Evolutionary conservation across 192 early-diverging fungal species (phyloP), one percentile per base, ranked within the genome.

Genomic region (Podila epigama): DNA sequence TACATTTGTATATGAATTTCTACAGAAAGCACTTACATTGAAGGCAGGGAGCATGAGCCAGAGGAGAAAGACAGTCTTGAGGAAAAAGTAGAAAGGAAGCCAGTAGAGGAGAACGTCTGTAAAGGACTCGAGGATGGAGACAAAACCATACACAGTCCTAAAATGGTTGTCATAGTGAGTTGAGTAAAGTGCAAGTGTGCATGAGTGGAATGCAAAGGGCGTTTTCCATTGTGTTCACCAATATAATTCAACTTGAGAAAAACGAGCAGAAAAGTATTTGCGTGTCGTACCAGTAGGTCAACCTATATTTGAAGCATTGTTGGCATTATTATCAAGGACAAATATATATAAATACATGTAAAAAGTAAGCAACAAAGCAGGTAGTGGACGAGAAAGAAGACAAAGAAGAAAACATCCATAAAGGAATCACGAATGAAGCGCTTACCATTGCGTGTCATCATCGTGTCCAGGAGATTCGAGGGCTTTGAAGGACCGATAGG

Each of bases 51-150:
- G 65, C 79, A 91, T 82, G 36, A 97, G 84, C 90, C 93, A 98
- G 57, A 96, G 71, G 66, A 97, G 81, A 53, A 97, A 84, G 6
- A 88, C 63, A 6, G 94, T 89, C 85, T 99, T 99, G 84, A 97
- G 85, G 50, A 90, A 79, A 67, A 93, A 97, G 85, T 96, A 99
- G 83, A 99, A 95, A 20, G 95, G 94, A 58, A 96, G 69, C 95
- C 96, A 99, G 87, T 94, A 94, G 5, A 96, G 79, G 10, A 99
- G 41, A 40, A 91, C 44, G 62, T 96, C 93, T 9, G 89, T 85
- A 60, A 98, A 97, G 79, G 93, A 95, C 86, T 98, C 95, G 39
- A 91, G 25, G 22, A 92, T 84, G 60, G 93, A 92, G 52, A 95
- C 80, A 75, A 96, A 89, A 12, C 93, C 96, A 80, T 91, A 95